phyloP scores from a whole-genome alignment of 768 basidiomycete genomes.

The Phaeotremella skinneri region DNA sequence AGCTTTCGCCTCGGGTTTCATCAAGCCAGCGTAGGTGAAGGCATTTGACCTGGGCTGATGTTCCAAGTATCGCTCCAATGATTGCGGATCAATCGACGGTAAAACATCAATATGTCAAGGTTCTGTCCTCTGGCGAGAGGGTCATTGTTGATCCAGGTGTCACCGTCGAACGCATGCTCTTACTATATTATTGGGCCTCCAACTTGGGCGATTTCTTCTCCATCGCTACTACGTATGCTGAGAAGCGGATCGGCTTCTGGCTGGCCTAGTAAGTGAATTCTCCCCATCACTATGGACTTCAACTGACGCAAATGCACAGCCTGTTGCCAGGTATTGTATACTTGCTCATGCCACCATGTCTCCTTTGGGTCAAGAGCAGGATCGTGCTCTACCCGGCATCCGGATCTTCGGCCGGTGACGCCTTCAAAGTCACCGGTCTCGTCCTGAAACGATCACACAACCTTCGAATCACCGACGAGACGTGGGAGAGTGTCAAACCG shows the following conservation, averaged over 20 bases:
- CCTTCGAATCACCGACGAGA: conserved; percentile 18
- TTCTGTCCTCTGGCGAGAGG: conserved; percentile 27
- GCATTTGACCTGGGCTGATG: too few species aligned
- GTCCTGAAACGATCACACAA: conserved; percentile 19
- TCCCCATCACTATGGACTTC: too few species aligned
- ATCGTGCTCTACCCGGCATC: conserved; percentile 34
- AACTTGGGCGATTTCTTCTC: conserved; percentile 47
- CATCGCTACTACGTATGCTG: conserved; percentile 27
- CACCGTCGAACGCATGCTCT: conserved; percentile 36
- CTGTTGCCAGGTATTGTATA: conserved; percentile 42
- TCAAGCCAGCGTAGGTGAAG: conserved; percentile 41
- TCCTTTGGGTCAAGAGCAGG: conserved; percentile 26
- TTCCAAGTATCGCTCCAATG: conserved; percentile 44
- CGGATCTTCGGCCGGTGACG: conserved; percentile 42
- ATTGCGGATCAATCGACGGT: conserved; percentile 47
- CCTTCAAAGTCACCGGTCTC: conserved; percentile 23
- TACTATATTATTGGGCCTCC: conserved; percentile 41
- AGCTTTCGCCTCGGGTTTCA: conserved; percentile 34
- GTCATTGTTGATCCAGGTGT: conserved; percentile 41
- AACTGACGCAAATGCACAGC: not conserved
- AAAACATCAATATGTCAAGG: conserved; percentile 18
- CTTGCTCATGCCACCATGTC: conserved; percentile 39
- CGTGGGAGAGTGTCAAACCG: conserved; percentile 41
- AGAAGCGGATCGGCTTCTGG: conserved; percentile 46
- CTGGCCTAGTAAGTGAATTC: conserved; percentile 16